phyloP scores from a whole-genome alignment of 257 asterid genomes.

The Linaria vulgaris region DNA sequence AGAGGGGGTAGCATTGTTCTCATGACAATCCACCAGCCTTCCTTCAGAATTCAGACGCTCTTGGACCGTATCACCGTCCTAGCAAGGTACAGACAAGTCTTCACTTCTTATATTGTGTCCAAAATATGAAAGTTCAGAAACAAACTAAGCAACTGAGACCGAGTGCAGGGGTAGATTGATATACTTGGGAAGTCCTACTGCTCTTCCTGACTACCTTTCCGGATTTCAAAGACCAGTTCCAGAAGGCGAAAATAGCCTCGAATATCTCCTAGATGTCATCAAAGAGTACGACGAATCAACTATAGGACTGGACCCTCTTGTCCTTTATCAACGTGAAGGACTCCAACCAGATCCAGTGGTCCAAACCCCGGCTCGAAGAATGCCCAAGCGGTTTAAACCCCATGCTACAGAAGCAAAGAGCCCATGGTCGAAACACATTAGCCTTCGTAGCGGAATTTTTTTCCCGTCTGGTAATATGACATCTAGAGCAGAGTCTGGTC shows the following conservation, averaged over 20 bases:
- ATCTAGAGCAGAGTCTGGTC: constrained; percentile 35
- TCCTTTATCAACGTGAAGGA: constrained; percentile 67
- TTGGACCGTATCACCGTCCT: constrained; percentile 71
- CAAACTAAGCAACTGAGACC: not conserved
- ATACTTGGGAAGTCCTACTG: constrained; percentile 66
- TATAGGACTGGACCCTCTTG: constrained; percentile 71
- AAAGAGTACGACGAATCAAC: constrained; percentile 82
- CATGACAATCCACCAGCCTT: constrained; percentile 89
- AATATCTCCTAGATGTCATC: constrained; percentile 80
- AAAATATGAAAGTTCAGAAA: not conserved
- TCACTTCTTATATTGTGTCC: constrained; percentile 1
- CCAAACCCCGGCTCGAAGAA: constrained; percentile 50
- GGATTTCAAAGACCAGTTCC: constrained; percentile 81
- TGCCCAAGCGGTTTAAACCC: constrained; percentile 38
- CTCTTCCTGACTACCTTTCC: constrained; percentile 44
- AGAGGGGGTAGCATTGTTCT: constrained; percentile 73
- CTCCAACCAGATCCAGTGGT: constrained; percentile 60
- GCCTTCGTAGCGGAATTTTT: constrained; percentile 51
- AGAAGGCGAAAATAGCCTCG: constrained; percentile 72
- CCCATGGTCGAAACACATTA: constrained; percentile 53
- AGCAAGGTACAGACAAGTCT: constrained; percentile 48
- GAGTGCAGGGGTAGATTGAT: constrained; percentile 68
- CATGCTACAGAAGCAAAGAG: constrained; percentile 41
- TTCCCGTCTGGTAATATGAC: constrained; percentile 47
- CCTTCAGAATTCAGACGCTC: constrained; percentile 78